phyloP scores from a whole-genome alignment of 805 yeast species.

The Candida hungchunana region DNA sequence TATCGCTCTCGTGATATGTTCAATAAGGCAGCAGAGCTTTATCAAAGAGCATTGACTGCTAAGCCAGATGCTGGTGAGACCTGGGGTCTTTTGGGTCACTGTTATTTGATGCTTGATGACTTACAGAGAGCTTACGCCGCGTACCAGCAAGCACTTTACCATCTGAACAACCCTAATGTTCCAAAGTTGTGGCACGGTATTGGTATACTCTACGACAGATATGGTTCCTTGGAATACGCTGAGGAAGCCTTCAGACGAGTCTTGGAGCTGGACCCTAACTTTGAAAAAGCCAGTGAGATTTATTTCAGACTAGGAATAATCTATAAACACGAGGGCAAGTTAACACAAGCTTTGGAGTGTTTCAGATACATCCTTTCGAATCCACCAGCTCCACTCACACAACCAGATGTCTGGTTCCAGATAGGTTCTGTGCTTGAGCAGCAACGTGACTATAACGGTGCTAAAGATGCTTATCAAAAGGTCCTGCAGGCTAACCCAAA shows the following conservation, averaged over 20 bases:
- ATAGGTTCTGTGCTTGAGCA: slow-evolving; percentile 94
- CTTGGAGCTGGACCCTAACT: slow-evolving; percentile 90
- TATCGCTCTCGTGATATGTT: slow-evolving; percentile 88
- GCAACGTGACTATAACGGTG: slow-evolving; percentile 85
- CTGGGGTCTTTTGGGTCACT: slow-evolving; percentile 96
- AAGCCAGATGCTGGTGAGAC: slow-evolving; percentile 91
- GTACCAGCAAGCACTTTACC: slow-evolving; percentile 92
- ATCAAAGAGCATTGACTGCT: slow-evolving; percentile 77
- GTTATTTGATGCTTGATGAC: slow-evolving; percentile 95
- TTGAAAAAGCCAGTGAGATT: slow-evolving; percentile 94
- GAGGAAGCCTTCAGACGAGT: slow-evolving; percentile 98
- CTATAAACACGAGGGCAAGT: slow-evolving; percentile 89
- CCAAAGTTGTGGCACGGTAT: slow-evolving; percentile 99
- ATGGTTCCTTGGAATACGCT: slow-evolving; percentile 94
- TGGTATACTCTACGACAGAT: slow-evolving; percentile 92
- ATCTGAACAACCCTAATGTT: slow-evolving; percentile 86
- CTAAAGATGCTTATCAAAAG: slow-evolving; percentile 92
- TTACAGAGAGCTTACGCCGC: slow-evolving; percentile 93
- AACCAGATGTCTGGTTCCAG: slow-evolving; percentile 98
- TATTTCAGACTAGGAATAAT: slow-evolving; percentile 95
- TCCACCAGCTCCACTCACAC: slow-evolving; percentile 95
- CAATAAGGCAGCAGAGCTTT: slow-evolving; percentile 90
- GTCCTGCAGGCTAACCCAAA: slow-evolving; percentile 86
- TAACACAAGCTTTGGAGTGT: slow-evolving; percentile 85
- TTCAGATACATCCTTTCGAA: slow-evolving; percentile 84